Conservation (phyloP, 306 rosid species). For the Quercus rubra region DNA sequence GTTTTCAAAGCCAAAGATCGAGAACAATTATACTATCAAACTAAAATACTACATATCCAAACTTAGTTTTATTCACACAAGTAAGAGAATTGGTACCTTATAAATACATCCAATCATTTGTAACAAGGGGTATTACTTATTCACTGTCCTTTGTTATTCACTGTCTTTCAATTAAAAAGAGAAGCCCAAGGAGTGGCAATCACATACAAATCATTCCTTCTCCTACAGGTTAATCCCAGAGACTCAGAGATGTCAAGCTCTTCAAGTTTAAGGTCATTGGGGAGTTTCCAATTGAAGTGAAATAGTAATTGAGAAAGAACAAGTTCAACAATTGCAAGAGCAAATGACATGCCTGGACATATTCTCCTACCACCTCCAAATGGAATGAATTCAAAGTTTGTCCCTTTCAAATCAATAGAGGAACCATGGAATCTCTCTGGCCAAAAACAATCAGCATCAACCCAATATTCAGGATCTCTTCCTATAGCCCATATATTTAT, state of each 20-base stretch:
- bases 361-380: constrained; percentile 33
- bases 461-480: constrained; percentile 38
- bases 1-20: no score
- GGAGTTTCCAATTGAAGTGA: constrained; percentile 8
- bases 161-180: neutral
- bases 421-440: constrained; percentile 8
- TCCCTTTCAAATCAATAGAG: neutral
- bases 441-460: constrained; percentile 15
- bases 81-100: no score
- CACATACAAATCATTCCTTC: neutral
- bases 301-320: constrained; percentile 2
- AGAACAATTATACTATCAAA: no score
- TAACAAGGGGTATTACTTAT: no score
- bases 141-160: no score
- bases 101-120: no score
- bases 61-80: no score
- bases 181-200: neutral
- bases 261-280: neutral
- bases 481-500: constrained; percentile 38
- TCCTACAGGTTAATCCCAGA: neutral
- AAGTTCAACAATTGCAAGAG: neutral
- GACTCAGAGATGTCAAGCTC: constrained; percentile 18
- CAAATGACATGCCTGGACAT: constrained; percentile 2
- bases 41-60: no score
- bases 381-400: neutral